Base-by-base conservation (phyloP, 2,329 filamentous ascomycete species). In the Curvularia hawaiiensis region DNA sequence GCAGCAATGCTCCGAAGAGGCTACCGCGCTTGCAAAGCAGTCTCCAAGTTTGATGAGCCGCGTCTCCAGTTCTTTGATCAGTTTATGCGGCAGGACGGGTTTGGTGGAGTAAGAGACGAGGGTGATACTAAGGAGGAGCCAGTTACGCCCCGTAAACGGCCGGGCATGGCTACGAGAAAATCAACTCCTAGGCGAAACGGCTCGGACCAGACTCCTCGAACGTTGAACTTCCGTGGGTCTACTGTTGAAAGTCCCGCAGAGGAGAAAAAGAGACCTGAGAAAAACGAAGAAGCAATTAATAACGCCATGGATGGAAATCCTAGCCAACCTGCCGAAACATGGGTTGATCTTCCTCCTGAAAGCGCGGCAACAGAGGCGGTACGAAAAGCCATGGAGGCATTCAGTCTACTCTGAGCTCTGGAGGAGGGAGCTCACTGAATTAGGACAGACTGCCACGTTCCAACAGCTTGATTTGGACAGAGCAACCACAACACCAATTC, bases 51-150 rank as follows among this genome's bases (percentile, higher is more conserved):
- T 24, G 58, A 54, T 20, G 53, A 59, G 18, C 54, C 58, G 16
- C 50, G 50, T 18, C 43, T 60, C 41, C 54, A 58, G 28, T 60
- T 60, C n/a, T 58, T 58, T 28, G 50, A 58, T 12, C 30, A 51
- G 11, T 60, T 60, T 40, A 54, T 60, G 50, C 50, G 48, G 22
- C 35, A 60, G 30, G 54, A 58, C n/a, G 51, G 54, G 7, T 54
- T 60, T 28, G 58, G 54, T 8, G 51, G 54, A 20, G 46, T 57
- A 11, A 47, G 46, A 14, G 50, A 57, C n/a, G 24, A 30, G 41
- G 18, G 28, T 30, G 31, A 49, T 6, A n/a, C n/a, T n/a, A 38
- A 53, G 31, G 54, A 40, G 2, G 43, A 53, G 50, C 31, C 5
- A 28, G 18, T 43, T 18, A 54, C 33, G 40, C 54, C 48, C 11